Percentiles rank a stretch among this genome's conserved stretches.
phyloP scores from a whole-genome alignment of 768 basidiomycete genomes.

The Porpolomopsis calyptriformis region DNA sequence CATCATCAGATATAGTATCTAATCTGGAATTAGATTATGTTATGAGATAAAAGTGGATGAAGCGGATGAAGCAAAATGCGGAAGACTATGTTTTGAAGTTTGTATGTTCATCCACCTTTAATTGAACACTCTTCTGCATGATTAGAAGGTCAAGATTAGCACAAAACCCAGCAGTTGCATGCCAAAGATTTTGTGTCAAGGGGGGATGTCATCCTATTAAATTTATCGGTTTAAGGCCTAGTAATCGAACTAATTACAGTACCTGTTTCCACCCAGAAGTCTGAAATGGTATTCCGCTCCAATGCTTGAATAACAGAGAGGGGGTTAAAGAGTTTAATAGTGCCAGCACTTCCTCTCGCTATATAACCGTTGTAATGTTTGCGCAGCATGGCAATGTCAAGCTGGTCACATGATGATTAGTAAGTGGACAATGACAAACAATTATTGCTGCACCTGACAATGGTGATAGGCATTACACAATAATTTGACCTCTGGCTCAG shows the following conservation, averaged over 20 bases:
- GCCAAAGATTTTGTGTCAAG: constrained; percentile 9
- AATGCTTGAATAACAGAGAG: constrained; percentile 8
- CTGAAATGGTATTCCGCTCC: constrained; percentile 5
- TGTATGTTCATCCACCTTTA: constrained; percentile 8
- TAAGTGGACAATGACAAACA: neutral
- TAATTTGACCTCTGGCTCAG: constrained; percentile 1
- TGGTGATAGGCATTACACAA: neutral
- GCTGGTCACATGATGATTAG: neutral
- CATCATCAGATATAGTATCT: constrained; percentile 7
- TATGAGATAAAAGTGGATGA: constrained; percentile 6
- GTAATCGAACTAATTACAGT: constrained; percentile 6
- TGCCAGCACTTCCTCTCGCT: constrained; percentile 4
- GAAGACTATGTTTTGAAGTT: constrained; percentile 8
- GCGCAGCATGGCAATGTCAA: neutral
- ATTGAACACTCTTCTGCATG: constrained; percentile 5
- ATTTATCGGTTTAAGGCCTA: constrained; percentile 4
- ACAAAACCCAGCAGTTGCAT: constrained; percentile 5
- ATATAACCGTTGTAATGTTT: constrained; percentile 8
- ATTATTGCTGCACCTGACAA: neutral
- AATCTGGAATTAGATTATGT: constrained; percentile 6
- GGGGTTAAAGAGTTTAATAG: constrained; percentile 8
- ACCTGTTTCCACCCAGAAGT: constrained; percentile 11
- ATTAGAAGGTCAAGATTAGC: constrained; percentile 8
- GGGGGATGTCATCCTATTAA: constrained; percentile 6
- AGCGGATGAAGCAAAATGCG: constrained; percentile 2